A percentile compares a stretch with the other conserved stretches of the same genome.
Conservation (phyloP, 345 rosid species). For the Eucalyptus marginata region DNA sequence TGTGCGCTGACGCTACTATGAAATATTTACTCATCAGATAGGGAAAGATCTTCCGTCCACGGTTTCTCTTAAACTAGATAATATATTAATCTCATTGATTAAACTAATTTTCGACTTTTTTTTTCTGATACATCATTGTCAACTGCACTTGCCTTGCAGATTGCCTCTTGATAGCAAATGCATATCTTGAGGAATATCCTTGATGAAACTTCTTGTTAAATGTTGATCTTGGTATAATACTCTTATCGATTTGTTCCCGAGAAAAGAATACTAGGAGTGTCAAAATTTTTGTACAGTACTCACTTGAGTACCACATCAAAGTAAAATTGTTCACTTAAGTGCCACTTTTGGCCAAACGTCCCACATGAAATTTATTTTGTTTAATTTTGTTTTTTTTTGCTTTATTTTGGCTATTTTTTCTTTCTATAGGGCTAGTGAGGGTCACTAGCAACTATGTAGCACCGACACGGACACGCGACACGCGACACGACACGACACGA, state of each 20-base stretch:
- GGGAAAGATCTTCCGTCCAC: background rate
- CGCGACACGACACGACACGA: too few relatives aligned
- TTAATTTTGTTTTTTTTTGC: too few relatives aligned
- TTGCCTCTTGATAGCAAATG: background rate
- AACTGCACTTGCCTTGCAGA: background rate
- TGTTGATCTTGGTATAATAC: background rate
- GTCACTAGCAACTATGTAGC: rapidly evolving
- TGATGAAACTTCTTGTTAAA: background rate
- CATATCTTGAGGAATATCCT: background rate
- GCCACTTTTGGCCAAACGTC: rapidly evolving
- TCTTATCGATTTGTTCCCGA: rapidly evolving
- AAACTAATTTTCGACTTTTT: background rate
- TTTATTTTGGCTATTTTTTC: too few relatives aligned
- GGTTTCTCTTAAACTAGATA: background rate
- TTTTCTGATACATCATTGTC: background rate
- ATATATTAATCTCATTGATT: background rate
- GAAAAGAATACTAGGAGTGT: rapidly evolving
- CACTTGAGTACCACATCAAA: too few relatives aligned
- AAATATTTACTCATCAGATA: background rate
- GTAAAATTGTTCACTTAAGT: too few relatives aligned
- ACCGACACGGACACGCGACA: too few relatives aligned
- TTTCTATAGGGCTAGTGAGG: too few relatives aligned
- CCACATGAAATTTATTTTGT: too few relatives aligned
- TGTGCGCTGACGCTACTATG: background rate
- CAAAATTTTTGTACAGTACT: rapidly evolving